Evolutionary conservation across 305 asterid genomes (phyloP), one percentile per base, ranked within the genome.

Genomic region (Withania somnifera): DNA sequence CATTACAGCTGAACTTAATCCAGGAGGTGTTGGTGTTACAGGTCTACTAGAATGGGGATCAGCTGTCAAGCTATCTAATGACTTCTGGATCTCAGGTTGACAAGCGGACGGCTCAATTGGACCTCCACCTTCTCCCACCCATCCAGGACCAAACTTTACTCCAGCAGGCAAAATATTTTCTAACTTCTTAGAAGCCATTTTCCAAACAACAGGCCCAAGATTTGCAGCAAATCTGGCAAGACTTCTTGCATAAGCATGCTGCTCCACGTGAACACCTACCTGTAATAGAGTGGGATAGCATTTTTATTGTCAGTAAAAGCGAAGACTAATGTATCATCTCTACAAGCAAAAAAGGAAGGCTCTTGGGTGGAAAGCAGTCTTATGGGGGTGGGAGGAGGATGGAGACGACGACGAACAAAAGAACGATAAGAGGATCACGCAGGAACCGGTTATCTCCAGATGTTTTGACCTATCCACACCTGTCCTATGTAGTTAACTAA

Each of bases 131-230:
- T 95, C 97, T 82, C 95, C 97, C 66, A 94, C 98, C 98, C 98
- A 94, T 75, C 98, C 98, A 19, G 95, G 98, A 80, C 98, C 98
- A 30, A 93, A 95, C 79, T 95, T 88, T 17, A 90, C 87, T 28
- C 98, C 98, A 8, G 91, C 83, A 40, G 98, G 98, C 84, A 95
- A 89, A 68, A 88, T 87, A 3, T 84, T 80, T 77, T 89, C 92
- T 45, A 96, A 86, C 86, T 89, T 96, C 89, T 82, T 89, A 2
- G 92, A 88, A 68, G 97, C 98, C 19, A 91, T 76, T 77, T 88
- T 85, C 98, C 98, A 92, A 57, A 93, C 91, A 24, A 81, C 86
- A 0, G 98, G 97, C 80, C 98, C 98, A 20, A 96, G 93, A 86
- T 89, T 91, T 52, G 97, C 93, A 53, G 97, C 97, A 85, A 86